Conservation (phyloP, 2,329 filamentous ascomycete genomes). For the Neonectria ditissima region DNA sequence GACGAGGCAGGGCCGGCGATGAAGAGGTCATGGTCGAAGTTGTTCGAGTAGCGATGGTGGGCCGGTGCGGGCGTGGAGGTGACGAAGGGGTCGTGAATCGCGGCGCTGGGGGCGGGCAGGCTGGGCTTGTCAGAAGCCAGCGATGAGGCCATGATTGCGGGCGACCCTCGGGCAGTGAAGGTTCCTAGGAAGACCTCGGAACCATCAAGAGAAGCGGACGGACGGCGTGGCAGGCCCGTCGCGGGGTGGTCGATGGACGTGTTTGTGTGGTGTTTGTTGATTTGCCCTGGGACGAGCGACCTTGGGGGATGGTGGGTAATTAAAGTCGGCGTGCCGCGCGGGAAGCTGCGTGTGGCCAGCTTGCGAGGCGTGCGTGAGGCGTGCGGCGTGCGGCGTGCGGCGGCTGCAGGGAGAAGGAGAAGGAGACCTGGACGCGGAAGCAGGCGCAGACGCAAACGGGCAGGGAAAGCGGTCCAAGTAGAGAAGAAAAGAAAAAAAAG, state of each 20-base stretch:
- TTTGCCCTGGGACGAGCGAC: slow-evolving; percentile 30
- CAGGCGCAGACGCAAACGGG: slow-evolving; percentile 4
- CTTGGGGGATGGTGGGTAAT: slow-evolving; percentile 32
- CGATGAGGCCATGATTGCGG: slow-evolving; percentile 57
- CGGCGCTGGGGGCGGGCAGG: slow-evolving; percentile 53
- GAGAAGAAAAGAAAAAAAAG: slow-evolving; percentile 28
- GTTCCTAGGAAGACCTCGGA: slow-evolving; percentile 43
- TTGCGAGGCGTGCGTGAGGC: slow-evolving; percentile 38
- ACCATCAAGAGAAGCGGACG: slow-evolving; percentile 45
- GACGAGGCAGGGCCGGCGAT: slow-evolving; percentile 81
- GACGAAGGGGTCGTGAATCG: slow-evolving; percentile 69
- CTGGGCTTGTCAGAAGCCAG: slow-evolving; percentile 57
- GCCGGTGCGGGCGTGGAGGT: slow-evolving; percentile 57
- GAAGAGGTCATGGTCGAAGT: slow-evolving; percentile 85
- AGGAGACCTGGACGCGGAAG: slow-evolving; percentile 13
- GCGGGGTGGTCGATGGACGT: slow-evolving; percentile 32
- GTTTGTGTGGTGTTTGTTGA: slow-evolving; percentile 27
- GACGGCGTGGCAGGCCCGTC: slow-evolving; percentile 45
- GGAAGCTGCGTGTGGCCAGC: slow-evolving; percentile 24
- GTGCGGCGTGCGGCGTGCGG: slow-evolving; percentile 25
- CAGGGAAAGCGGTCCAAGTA: slow-evolving; percentile 35
- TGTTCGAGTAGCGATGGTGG: slow-evolving; percentile 79
- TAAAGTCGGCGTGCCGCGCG: slow-evolving; percentile 40
- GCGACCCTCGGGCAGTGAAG: slow-evolving; percentile 40
- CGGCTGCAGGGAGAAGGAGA: slow-evolving; percentile 38